Base-by-base conservation (phyloP, 305 asterid species). In the Plantago lanceolata region DNA sequence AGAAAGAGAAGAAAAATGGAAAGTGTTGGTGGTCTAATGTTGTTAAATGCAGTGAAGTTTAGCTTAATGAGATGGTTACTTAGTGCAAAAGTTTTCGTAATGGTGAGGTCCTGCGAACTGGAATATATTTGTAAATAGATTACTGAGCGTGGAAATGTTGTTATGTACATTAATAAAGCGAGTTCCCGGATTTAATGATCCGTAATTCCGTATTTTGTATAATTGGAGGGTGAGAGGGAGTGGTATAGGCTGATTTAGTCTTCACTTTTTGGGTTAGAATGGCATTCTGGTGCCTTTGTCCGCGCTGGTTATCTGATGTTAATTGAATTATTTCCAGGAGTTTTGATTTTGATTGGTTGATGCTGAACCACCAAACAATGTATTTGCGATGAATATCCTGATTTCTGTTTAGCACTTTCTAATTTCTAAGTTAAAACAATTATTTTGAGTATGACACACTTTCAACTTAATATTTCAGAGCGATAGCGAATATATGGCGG, bases 401-500 rank as follows among this genome's bases (percentile, higher is more conserved):
- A 59, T 69, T 55, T 57, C 43, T 64, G 18, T 6, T 44, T 17
- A n/a, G 50, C 55, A 44, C 44, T 43, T 40, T 55, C 5, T 59
- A 45, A 49, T 56, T 47, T n/a, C n/a, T n/a, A n/a, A n/a, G n/a
- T n/a, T n/a, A 59, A 40, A 49, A 14, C 24, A 51, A 45, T 65
- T 73, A 24, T 60, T 56, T 35, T 61, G 40, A 58, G n/a, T 17
- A 52, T 65, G 49, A 70, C 18, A 66, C n/a, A n/a, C n/a, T 71
- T 61, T 21, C 59, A 51, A 15, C 43, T 64, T 55, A 52, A 50
- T 50, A 67, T 63, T 71, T 66, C 75, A 90, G 95, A 90, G 97
- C 66, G 97, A 90, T 78, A 85, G 95, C 48, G 97, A 90, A 78
- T 90, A 88, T 74, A 90, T 90, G 96, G 97, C 96, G 18, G 96